These are phyloP conservation scores for Lactarius evosmus DNA, from an alignment of 768 basidiomycete genomes.

Conservation along the genomic window DNA sequence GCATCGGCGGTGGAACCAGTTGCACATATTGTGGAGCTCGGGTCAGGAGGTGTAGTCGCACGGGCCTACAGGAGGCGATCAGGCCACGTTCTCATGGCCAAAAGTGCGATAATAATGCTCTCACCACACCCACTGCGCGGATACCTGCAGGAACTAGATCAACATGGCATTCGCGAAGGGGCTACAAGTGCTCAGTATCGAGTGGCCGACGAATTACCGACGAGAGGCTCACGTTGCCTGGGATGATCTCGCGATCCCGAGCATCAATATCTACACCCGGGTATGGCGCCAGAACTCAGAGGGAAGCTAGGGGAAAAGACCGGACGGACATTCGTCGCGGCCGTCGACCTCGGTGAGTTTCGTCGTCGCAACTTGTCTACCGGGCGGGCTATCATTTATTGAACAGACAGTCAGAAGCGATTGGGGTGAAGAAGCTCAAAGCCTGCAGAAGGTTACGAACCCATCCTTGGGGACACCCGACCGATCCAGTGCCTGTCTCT, in stretches of 20 bases:
- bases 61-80: slow-evolving; percentile 16
- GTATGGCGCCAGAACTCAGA: neutral
- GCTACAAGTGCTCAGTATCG: slow-evolving; percentile 10
- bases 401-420: neutral
- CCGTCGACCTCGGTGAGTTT: slow-evolving; percentile 1
- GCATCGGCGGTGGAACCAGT: slow-evolving; percentile 5
- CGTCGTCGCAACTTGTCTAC: neutral
- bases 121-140: slow-evolving; percentile 18
- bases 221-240: slow-evolving; percentile 21
- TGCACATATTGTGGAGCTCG: slow-evolving; percentile 23
- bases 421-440: neutral
- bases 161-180: slow-evolving; percentile 21
- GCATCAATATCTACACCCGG: slow-evolving; percentile 9
- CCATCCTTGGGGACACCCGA: slow-evolving; percentile 8
- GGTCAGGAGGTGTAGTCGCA: slow-evolving; percentile 24
- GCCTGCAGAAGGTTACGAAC: slow-evolving; percentile 28
- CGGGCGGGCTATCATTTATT: slow-evolving; percentile 7
- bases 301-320: too few species aligned
- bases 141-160: slow-evolving; percentile 16
- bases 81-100: neutral
- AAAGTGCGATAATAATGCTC: neutral
- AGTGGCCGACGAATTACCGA: neutral
- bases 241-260: slow-evolving; percentile 11
- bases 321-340: slow-evolving; percentile 10
- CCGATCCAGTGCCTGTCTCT: neutral